phyloP scores from a whole-genome alignment of 2,329 filamentous ascomycete species.

The Xylariaceae sp. region DNA sequence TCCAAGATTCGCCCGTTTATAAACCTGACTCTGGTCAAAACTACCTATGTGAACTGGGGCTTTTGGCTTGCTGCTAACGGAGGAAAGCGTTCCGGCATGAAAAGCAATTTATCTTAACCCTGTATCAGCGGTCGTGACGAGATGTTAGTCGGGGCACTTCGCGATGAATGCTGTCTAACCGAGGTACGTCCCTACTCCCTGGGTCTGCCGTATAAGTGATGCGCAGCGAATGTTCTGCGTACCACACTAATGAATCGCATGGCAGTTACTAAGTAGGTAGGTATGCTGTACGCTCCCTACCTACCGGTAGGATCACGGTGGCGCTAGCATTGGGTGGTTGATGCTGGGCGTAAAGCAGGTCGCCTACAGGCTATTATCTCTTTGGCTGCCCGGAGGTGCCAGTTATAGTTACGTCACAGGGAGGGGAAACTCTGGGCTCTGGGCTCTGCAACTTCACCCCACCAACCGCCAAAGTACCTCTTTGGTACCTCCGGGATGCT shows the following conservation, averaged over 20 bases:
- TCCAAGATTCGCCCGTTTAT: constrained; percentile 1
- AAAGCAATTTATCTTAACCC: neutral
- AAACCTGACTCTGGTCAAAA: neutral
- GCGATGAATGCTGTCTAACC: neutral
- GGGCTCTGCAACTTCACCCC: constrained; percentile 17
- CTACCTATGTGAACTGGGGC: too few species aligned
- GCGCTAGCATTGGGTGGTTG: too few species aligned
- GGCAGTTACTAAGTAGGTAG: too few species aligned
- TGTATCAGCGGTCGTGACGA: constrained; percentile 10
- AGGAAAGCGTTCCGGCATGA: constrained; percentile 13
- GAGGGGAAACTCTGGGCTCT: neutral
- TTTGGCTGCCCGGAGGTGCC: too few species aligned
- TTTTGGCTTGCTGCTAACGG: neutral
- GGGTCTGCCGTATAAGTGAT: too few species aligned
- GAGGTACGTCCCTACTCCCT: too few species aligned
- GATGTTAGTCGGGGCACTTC: constrained; percentile 13
- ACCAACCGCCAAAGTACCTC: constrained; percentile 12
- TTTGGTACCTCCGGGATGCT: neutral
- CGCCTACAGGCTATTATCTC: too few species aligned
- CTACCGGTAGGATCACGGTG: too few species aligned
- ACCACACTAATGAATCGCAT: neutral
- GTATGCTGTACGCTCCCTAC: too few species aligned
- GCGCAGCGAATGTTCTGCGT: too few species aligned
- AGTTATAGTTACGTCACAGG: constrained; percentile 15
- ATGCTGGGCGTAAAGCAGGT: too few species aligned